Conservation (phyloP, 441 rosid genomes). For the Omphalea diandra region DNA sequence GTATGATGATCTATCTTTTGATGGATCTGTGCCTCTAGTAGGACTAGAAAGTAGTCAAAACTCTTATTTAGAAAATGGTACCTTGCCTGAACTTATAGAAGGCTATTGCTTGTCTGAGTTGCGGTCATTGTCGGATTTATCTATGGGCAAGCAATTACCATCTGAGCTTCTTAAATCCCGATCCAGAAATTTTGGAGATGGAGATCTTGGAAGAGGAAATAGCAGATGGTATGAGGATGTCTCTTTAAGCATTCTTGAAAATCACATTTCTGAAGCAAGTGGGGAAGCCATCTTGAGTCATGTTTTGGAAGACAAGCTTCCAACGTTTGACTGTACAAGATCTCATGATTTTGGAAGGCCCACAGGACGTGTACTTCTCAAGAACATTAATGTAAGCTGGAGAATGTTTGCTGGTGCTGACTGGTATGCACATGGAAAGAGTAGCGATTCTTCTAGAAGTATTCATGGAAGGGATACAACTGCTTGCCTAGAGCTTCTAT, state of each 20-base stretch:
- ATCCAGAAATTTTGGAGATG: constrained; percentile 34
- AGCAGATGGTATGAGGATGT: constrained; percentile 84
- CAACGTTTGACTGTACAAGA: constrained; percentile 31
- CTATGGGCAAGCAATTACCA: constrained; percentile 46
- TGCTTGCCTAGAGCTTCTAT: constrained; percentile 65
- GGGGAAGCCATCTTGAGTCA: constrained; percentile 45
- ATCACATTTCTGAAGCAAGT: constrained; percentile 77
- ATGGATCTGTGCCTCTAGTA: constrained; percentile 40
- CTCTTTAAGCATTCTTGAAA: constrained; percentile 63
- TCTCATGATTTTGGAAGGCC: constrained; percentile 46
- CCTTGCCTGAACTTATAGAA: constrained; percentile 77
- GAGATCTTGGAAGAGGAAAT: constrained; percentile 53
- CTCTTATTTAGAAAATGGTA: constrained; percentile 48
- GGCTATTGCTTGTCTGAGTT: constrained; percentile 72
- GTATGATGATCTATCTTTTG: constrained; percentile 36
- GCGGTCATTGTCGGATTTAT: constrained; percentile 52
- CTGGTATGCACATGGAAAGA: constrained; percentile 53
- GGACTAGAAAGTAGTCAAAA: constrained; percentile 54
- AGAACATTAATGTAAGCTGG: constrained; percentile 72
- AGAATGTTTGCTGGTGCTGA: constrained; percentile 85
- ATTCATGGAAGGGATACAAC: constrained; percentile 56
- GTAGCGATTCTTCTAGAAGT: constrained; percentile 29
- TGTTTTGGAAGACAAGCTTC: constrained; percentile 45
- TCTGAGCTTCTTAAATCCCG: constrained; percentile 32
- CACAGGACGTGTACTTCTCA: constrained; percentile 59